phyloP scores from a whole-genome alignment of 1,139 yeast species.

The Pichia sp. region DNA sequence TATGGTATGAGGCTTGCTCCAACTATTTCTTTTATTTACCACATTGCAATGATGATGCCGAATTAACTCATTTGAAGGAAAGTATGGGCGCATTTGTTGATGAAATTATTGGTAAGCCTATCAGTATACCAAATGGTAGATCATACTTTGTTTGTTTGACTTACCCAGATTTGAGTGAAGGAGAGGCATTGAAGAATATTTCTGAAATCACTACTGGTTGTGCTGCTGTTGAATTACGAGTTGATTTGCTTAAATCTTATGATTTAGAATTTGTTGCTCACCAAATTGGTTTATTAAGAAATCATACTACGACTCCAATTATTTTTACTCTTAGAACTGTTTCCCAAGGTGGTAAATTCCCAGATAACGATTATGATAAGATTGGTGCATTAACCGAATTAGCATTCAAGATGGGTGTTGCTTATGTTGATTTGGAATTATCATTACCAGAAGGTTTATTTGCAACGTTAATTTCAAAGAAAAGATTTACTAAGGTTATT shows the following conservation, averaged over 20 bases:
- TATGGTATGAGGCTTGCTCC: constrained; percentile 75
- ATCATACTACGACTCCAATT: constrained; percentile 62
- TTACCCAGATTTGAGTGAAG: constrained; percentile 46
- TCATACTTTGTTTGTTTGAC: constrained; percentile 74
- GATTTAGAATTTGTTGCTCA: constrained; percentile 55
- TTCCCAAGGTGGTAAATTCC: constrained; percentile 78
- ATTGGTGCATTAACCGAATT: constrained; percentile 48
- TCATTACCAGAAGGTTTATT: constrained; percentile 39
- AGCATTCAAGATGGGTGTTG: constrained; percentile 60
- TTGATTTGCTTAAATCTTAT: constrained; percentile 56
- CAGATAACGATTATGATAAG: constrained; percentile 43
- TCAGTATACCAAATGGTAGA: constrained; percentile 44
- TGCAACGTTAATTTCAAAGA: constrained; percentile 39
- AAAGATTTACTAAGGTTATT: constrained; percentile 62
- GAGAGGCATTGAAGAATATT: constrained; percentile 33
- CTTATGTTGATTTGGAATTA: constrained; percentile 45
- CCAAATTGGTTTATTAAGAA: constrained; percentile 67
- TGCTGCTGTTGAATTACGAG: constrained; percentile 77
- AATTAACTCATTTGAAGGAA: constrained; percentile 50
- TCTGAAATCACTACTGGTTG: constrained; percentile 59
- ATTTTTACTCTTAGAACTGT: constrained; percentile 73
- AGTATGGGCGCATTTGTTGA: constrained; percentile 55
- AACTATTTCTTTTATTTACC: constrained; percentile 74
- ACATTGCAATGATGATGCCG: constrained; percentile 52
- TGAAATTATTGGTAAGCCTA: constrained; percentile 54